These are phyloP conservation scores for Clarireedia paspali DNA, from an alignment of 2,329 filamentous ascomycete genomes.

Conservation along the genomic window DNA sequence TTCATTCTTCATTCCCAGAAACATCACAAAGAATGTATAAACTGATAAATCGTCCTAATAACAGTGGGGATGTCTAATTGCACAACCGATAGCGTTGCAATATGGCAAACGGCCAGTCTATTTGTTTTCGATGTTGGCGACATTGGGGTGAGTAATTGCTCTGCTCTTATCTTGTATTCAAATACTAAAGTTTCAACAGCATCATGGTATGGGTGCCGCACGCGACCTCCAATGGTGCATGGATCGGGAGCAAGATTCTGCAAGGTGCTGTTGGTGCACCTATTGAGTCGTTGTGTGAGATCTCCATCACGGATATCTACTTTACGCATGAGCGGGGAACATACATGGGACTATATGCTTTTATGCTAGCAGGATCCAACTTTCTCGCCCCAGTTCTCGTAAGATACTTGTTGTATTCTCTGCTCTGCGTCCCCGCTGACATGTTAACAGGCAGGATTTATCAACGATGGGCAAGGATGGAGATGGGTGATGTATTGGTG, in stretches of 20 bases:
- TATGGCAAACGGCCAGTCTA: slow-evolving; percentile 34
- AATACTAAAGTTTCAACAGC: slow-evolving; percentile 11
- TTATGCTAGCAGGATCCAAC: slow-evolving; percentile 37
- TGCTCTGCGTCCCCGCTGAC: not conserved
- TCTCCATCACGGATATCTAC: slow-evolving; percentile 32
- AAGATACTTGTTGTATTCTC: not conserved
- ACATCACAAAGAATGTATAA: too few relatives aligned
- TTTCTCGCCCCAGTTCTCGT: slow-evolving; percentile 40
- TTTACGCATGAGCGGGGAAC: slow-evolving; percentile 38
- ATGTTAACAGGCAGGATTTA: slow-evolving; percentile 35
- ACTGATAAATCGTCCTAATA: slow-evolving; percentile 26
- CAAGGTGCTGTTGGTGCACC: slow-evolving; percentile 24
- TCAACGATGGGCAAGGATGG: slow-evolving; percentile 42
- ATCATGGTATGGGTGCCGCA: slow-evolving; percentile 32
- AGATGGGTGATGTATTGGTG: slow-evolving; percentile 45
- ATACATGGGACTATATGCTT: slow-evolving; percentile 37
- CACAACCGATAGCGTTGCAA: slow-evolving; percentile 44
- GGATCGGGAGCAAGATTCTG: slow-evolving; percentile 25
- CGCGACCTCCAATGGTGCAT: slow-evolving; percentile 31
- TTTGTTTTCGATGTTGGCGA: slow-evolving; percentile 28
- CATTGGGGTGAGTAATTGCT: slow-evolving; percentile 12
- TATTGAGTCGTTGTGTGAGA: slow-evolving; percentile 27
- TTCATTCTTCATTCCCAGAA: too few relatives aligned
- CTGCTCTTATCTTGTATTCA: not conserved
- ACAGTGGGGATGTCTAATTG: slow-evolving; percentile 43